These are phyloP conservation scores for Phlyctochytrium bullatum DNA, from an alignment of 192 early-diverging fungal species.

Conservation along the genomic window DNA sequence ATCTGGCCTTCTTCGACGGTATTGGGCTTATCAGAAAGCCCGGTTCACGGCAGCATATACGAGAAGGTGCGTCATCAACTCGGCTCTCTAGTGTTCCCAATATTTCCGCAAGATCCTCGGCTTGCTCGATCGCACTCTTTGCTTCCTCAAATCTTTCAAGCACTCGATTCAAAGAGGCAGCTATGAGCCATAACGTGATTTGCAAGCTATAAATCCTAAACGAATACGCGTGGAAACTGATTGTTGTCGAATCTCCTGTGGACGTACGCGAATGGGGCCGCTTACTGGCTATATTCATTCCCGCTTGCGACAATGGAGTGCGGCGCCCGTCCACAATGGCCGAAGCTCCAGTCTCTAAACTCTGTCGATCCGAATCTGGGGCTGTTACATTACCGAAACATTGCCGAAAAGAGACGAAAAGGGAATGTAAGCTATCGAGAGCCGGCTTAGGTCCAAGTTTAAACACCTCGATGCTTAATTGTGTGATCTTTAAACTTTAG, in stretches of 20 bases:
- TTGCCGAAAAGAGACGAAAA: slow-evolving; percentile 30
- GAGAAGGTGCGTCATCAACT: slow-evolving; percentile 13
- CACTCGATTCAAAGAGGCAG: slow-evolving; percentile 37
- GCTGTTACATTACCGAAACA: slow-evolving; percentile 5
- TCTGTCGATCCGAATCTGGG: neutral
- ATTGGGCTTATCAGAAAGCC: too few species aligned
- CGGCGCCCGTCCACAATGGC: too few species aligned
- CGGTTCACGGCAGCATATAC: too few species aligned
- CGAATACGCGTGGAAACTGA: slow-evolving; percentile 16
- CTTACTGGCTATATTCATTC: too few species aligned
- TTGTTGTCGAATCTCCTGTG: slow-evolving; percentile 4
- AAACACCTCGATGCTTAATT: slow-evolving; percentile 34
- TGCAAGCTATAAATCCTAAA: slow-evolving; percentile 46
- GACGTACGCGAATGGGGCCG: slow-evolving; percentile 11
- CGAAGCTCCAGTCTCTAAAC: too few species aligned
- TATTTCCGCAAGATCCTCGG: slow-evolving; percentile 38
- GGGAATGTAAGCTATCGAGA: slow-evolving; percentile 34
- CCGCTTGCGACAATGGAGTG: too few species aligned
- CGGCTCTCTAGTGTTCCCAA: slow-evolving; percentile 30
- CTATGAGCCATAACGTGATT: slow-evolving; percentile 43
- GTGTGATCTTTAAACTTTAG: slow-evolving; percentile 44
- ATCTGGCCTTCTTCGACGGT: too few species aligned
- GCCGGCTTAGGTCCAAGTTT: slow-evolving; percentile 32
- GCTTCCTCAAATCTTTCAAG: slow-evolving; percentile 40
- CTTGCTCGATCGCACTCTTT: slow-evolving; percentile 35